Evolutionary conservation across 106 monocot species (phyloP).

Genomic region (Apostasia ramifera): DNA sequence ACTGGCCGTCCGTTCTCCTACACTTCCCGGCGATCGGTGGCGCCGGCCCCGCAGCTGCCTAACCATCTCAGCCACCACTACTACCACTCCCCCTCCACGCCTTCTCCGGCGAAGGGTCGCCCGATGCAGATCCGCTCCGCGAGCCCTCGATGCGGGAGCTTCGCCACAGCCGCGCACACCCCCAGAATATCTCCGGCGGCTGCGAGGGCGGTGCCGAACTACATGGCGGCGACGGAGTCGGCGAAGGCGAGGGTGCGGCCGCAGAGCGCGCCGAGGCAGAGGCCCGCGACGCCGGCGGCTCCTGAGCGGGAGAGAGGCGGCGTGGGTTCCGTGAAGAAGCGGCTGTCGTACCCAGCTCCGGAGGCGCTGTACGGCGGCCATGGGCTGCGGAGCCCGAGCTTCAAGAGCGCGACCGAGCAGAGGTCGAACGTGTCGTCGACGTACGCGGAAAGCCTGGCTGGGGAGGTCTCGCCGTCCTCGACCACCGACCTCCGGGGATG

Average conservation of each 20-base stretch:
- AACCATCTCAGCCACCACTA: conserved; percentile 1
- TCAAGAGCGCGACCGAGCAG: conserved; percentile 79
- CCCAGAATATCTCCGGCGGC: conserved; percentile 7
- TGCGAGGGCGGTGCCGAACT: conserved; percentile 52
- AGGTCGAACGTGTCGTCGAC: conserved; percentile 60
- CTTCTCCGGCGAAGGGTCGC: conserved; percentile 59
- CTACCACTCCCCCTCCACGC: conserved; percentile 53
- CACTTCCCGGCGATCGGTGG: conserved; percentile 6
- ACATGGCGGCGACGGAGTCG: conserved; percentile 98
- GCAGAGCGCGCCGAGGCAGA: conserved; percentile 88
- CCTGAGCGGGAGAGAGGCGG: conserved; percentile 35
- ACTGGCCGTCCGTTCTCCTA: conserved; percentile 62
- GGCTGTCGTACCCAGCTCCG: conserved; percentile 65
- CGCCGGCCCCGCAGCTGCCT: neutral
- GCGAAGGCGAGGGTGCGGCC: conserved; percentile 77
- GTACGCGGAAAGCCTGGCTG: conserved; percentile 52
- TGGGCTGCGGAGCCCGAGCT: conserved; percentile 60
- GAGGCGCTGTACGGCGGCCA: conserved; percentile 31
- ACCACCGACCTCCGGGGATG: conserved; percentile 78
- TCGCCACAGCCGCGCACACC: conserved; percentile 13
- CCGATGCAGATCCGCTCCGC: conserved; percentile 77
- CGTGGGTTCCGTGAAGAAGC: conserved; percentile 49
- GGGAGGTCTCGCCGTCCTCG: conserved; percentile 85
- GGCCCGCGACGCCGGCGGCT: conserved; percentile 48
- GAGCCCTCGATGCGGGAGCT: conserved; percentile 55